These are phyloP conservation scores for Vinca minor DNA, from an alignment of 257 asterid genomes.

Conservation along the genomic window DNA sequence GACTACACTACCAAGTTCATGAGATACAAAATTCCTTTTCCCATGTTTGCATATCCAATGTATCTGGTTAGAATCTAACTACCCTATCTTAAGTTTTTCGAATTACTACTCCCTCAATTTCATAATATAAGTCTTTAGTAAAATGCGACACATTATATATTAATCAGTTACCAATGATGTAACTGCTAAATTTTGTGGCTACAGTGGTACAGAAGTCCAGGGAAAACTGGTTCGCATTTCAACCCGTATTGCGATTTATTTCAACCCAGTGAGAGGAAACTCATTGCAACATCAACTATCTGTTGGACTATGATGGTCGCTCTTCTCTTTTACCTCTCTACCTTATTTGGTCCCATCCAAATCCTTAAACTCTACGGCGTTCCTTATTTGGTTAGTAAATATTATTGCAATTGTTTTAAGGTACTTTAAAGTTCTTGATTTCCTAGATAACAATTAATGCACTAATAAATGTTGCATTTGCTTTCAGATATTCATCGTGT, in stretches of 20 bases:
- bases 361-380: slow-evolving; percentile 58
- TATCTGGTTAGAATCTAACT: slow-evolving; percentile 42
- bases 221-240: slow-evolving; percentile 87
- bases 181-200: not conserved
- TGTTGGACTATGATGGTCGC: slow-evolving; percentile 69
- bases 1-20: slow-evolving; percentile 26
- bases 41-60: slow-evolving; percentile 33
- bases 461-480: not conserved
- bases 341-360: slow-evolving; percentile 35
- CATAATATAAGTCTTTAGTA: too few species aligned
- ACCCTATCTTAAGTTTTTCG: too few species aligned
- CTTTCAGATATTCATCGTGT: slow-evolving; percentile 56
- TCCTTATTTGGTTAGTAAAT: slow-evolving; percentile 80
- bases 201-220: slow-evolving; percentile 81
- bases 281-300: slow-evolving; percentile 49
- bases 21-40: slow-evolving; percentile 42
- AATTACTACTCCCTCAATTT: too few species aligned
- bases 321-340: slow-evolving; percentile 32
- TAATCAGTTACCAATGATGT: not conserved
- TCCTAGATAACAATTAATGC: not conserved
- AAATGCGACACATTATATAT: too few species aligned
- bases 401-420: not conserved
- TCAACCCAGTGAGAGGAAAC: slow-evolving; percentile 45
- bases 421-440: not conserved
- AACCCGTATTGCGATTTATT: slow-evolving; percentile 70